Evolutionary conservation across 257 asterid genomes (phyloP).

Genomic region (Leptodermis oblonga): DNA sequence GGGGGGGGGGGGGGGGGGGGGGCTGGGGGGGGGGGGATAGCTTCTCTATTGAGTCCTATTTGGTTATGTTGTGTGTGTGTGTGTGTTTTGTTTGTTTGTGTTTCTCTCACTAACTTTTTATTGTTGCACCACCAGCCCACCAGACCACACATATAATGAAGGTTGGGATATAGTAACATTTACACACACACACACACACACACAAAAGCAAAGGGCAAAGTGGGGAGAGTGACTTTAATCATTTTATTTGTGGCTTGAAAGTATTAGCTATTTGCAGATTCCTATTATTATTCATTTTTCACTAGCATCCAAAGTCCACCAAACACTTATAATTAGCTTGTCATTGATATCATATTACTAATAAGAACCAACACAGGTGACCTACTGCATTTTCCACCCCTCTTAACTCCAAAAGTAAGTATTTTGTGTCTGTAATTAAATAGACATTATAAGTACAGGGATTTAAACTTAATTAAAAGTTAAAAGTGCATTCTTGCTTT

Average conservation of each 20-base stretch:
- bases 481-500: too few relatives aligned
- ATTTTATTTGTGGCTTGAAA: constrained; percentile 4
- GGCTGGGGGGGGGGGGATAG: not conserved
- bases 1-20: not conserved
- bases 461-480: too few relatives aligned
- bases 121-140: constrained; percentile 74
- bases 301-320: not conserved
- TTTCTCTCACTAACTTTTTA: constrained; percentile 67
- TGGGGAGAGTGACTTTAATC: too few relatives aligned
- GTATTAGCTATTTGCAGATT: not conserved
- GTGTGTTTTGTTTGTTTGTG: not conserved
- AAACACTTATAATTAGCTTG: not conserved
- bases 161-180: constrained; percentile 7
- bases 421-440: too few relatives aligned
- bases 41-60: not conserved
- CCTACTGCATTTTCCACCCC: not conserved
- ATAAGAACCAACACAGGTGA: not conserved
- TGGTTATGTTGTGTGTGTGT: constrained; percentile 1
- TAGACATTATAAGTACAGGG: too few relatives aligned
- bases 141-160: constrained; percentile 9
- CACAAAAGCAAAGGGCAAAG: not conserved
- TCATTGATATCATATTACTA: not conserved
- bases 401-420: not conserved
- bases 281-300: too few relatives aligned
- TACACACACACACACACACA: not conserved